Conservation (phyloP, 306 rosid species). For the Alnus glutinosa region DNA sequence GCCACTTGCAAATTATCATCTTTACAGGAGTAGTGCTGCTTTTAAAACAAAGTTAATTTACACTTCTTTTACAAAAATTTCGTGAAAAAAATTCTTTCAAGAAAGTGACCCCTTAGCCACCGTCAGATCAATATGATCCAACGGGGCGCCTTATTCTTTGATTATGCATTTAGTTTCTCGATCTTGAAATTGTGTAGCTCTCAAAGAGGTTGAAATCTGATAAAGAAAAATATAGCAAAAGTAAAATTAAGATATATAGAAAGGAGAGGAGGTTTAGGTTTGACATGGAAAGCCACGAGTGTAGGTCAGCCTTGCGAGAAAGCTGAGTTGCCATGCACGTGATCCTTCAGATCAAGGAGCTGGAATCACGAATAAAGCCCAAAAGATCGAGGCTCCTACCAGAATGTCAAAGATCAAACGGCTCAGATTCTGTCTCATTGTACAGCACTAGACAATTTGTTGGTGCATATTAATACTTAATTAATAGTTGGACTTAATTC, state of each 20-base stretch:
- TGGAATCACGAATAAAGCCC: slow-evolving; percentile 54
- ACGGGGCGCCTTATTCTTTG: slow-evolving; percentile 20
- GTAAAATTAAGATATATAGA: slow-evolving; percentile 23
- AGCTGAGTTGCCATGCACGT: slow-evolving; percentile 22
- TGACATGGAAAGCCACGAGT: slow-evolving; percentile 51
- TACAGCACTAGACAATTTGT: no score
- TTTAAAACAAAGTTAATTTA: background rate
- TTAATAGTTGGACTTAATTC: no score
- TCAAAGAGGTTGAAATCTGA: slow-evolving; percentile 48
- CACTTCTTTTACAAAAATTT: slow-evolving; percentile 31
- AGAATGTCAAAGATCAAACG: slow-evolving; percentile 50
- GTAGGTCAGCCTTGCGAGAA: slow-evolving; percentile 55
- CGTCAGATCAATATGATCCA: slow-evolving; percentile 41
- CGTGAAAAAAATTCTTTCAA: slow-evolving; percentile 47
- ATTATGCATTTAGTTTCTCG: slow-evolving; percentile 30
- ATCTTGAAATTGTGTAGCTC: slow-evolving; percentile 41
- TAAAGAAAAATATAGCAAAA: slow-evolving; percentile 40
- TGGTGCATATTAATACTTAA: no score
- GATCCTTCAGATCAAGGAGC: slow-evolving; percentile 17
- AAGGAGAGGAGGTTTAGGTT: slow-evolving; percentile 45
- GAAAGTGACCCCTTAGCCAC: slow-evolving; percentile 44
- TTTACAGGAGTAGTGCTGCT: slow-evolving; percentile 54
- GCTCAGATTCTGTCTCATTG: slow-evolving; percentile 36
- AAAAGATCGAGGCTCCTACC: slow-evolving; percentile 26
- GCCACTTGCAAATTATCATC: slow-evolving; percentile 51